A percentile compares a stretch with the other conserved stretches of the same genome.
Conservation (phyloP, 140 eudicot genomes). For the Cichorium intybus region DNA sequence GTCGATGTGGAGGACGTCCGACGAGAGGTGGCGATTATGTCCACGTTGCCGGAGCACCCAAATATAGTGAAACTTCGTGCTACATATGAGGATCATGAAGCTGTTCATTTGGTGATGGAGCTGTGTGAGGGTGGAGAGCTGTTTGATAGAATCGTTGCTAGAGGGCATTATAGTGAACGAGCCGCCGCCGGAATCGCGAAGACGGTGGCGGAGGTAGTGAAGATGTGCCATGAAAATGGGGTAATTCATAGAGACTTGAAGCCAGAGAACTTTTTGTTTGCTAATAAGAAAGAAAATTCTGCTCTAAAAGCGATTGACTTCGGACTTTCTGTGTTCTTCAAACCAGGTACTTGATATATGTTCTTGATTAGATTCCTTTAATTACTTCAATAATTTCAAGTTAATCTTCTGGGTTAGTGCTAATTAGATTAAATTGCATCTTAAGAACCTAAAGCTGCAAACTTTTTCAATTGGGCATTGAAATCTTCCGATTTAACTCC, state of each 20-base stretch:
- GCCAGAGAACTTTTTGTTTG: slow-evolving; percentile 94
- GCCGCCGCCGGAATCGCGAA: slow-evolving; percentile 82
- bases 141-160: slow-evolving; percentile 85
- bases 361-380: not conserved
- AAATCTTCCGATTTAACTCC: slow-evolving; percentile 2
- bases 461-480: slow-evolving; percentile 9
- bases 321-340: slow-evolving; percentile 90
- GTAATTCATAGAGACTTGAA: slow-evolving; percentile 92
- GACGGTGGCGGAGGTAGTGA: slow-evolving; percentile 89
- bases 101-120: slow-evolving; percentile 96
- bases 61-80: slow-evolving; percentile 75
- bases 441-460: slow-evolving; percentile 12
- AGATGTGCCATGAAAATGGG: slow-evolving; percentile 87
- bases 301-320: slow-evolving; percentile 88
- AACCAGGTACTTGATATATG: slow-evolving; percentile 56
- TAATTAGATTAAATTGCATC: not conserved
- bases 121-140: slow-evolving; percentile 92
- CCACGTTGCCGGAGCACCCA: slow-evolving; percentile 69
- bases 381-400: not conserved
- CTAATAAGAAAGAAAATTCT: slow-evolving; percentile 84
- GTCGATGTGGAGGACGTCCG: slow-evolving; percentile 88
- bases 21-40: slow-evolving; percentile 87
- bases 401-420: not conserved
- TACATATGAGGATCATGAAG: slow-evolving; percentile 79
- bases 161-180: slow-evolving; percentile 91